Evolutionary conservation across 495 filamentous ascomycete species (phyloP), one percentile per base, ranked within the genome.

Genomic region (Pseudotulostoma volvatum): DNA sequence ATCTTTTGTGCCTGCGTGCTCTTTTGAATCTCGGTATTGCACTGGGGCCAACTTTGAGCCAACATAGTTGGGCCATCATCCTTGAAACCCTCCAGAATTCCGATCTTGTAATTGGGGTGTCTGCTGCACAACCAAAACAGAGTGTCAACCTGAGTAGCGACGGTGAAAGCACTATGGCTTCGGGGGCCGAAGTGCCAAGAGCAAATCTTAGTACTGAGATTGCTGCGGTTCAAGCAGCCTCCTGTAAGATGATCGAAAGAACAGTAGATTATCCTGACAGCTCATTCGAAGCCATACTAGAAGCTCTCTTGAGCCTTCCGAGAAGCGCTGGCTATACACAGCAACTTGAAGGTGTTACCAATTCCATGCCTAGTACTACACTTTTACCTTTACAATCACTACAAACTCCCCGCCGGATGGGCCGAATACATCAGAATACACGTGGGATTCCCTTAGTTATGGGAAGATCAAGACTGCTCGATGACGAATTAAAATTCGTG

Each of bases 1-100:
- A 97, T 51, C 65, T 97, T 1, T 60, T 95, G 7, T 95, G 88
- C 48, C 61, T 97, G 18, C 67, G 90, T 47, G 90, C 90, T 36
- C 66, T 96, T 9, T 64, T 97, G 2, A 95, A 97, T 46, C 61
- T 97, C 9, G 90, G 92, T 2, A 97, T 96, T 51, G 92, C 90
- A 30, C 61, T 97, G 4, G 90, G 90, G 0, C 84, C 90, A 4
- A 88, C 83, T 3, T 63, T 97, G 13, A 79, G 79, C 20, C 55
- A 62, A 45, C 66, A 67, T 13, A 81, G 87, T 17, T 96, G 88
- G 84, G 74, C 74, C 1, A 95, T 97, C 39, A 61, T 96, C 14
- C 63, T 96, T 1, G 87, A 94, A 44, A 92, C 85, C 0, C 63
- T 96, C 3, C 82, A 93, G 47, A 81, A 93, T 53, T 87, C 86